Percentiles rank a stretch among this genome's conserved stretches.
Conservation (phyloP, 2,329 filamentous ascomycete genomes). For the Eutypa lata region DNA sequence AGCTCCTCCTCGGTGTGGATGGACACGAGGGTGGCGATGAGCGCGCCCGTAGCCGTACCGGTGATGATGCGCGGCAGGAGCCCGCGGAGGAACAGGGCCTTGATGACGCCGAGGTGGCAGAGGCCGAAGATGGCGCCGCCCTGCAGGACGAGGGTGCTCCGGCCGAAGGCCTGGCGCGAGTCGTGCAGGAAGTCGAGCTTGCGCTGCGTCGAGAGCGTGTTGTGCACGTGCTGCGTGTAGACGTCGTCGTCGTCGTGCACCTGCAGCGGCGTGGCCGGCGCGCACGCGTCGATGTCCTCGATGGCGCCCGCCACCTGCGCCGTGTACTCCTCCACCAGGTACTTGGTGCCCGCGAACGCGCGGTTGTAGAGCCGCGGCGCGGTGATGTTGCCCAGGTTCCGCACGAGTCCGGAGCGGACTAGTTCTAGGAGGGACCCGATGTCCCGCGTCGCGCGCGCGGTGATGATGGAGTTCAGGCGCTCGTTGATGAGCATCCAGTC, state of each 20-base stretch:
- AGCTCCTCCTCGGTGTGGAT: slow-evolving; percentile 86
- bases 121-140: slow-evolving; percentile 89
- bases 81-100: slow-evolving; percentile 76
- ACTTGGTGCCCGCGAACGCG: slow-evolving; percentile 84
- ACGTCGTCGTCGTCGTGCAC: slow-evolving; percentile 9
- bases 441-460: slow-evolving; percentile 68
- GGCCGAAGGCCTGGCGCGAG: slow-evolving; percentile 82
- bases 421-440: slow-evolving; percentile 74
- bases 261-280: slow-evolving; percentile 10
- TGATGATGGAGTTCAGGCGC: slow-evolving; percentile 67
- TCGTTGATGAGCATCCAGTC: slow-evolving; percentile 82
- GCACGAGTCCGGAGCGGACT: slow-evolving; percentile 72
- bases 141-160: slow-evolving; percentile 81
- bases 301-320: slow-evolving; percentile 79
- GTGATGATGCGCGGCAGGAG: slow-evolving; percentile 87
- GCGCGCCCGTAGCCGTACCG: slow-evolving; percentile 83
- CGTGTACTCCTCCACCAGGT: slow-evolving; percentile 88
- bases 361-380: slow-evolving; percentile 77
- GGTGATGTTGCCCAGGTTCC: slow-evolving; percentile 90
- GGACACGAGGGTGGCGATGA: slow-evolving; percentile 84
- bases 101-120: slow-evolving; percentile 87
- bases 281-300: slow-evolving; percentile 63
- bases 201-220: slow-evolving; percentile 62
- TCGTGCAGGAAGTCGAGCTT: slow-evolving; percentile 87
- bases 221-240: slow-evolving; percentile 13